Evolutionary conservation across 2,329 filamentous ascomycete genomes (phyloP).

Genomic region (Trichoderma sp.): DNA sequence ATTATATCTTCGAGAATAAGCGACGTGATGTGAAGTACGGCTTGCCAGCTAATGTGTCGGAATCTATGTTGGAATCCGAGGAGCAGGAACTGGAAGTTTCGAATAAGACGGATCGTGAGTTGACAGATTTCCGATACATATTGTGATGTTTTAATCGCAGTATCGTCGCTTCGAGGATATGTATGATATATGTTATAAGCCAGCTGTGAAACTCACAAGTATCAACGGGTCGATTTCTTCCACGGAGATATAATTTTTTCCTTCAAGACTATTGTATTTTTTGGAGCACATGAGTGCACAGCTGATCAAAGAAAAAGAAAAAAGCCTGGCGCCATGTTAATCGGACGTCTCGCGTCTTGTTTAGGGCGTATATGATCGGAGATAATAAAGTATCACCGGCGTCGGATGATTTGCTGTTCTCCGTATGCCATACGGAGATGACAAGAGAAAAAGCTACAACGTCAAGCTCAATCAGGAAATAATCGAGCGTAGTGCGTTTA

Average conservation of each 20-base stretch:
- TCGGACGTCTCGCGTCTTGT: background rate
- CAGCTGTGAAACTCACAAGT: background rate
- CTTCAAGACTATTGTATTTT: background rate
- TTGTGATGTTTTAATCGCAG: background rate
- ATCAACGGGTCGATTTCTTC: background rate
- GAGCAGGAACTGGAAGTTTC: background rate
- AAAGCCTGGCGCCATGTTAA: background rate
- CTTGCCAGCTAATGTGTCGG: background rate
- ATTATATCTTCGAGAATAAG: conserved; percentile 50
- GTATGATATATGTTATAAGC: background rate
- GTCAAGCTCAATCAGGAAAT: background rate
- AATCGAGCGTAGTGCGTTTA: background rate
- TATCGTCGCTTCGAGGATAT: background rate
- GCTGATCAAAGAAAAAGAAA: background rate
- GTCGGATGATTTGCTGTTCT: background rate
- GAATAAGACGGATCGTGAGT: background rate
- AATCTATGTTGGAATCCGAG: background rate
- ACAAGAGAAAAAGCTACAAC: background rate
- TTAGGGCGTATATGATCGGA: background rate
- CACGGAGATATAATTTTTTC: background rate
- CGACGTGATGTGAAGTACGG: conserved; percentile 44
- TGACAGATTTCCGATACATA: background rate
- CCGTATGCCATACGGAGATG: background rate
- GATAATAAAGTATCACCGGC: background rate
- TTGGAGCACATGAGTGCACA: background rate